Base-by-base conservation (phyloP, 1,284 basidiomycete species). In the Pseudozyma flocculosa region DNA sequence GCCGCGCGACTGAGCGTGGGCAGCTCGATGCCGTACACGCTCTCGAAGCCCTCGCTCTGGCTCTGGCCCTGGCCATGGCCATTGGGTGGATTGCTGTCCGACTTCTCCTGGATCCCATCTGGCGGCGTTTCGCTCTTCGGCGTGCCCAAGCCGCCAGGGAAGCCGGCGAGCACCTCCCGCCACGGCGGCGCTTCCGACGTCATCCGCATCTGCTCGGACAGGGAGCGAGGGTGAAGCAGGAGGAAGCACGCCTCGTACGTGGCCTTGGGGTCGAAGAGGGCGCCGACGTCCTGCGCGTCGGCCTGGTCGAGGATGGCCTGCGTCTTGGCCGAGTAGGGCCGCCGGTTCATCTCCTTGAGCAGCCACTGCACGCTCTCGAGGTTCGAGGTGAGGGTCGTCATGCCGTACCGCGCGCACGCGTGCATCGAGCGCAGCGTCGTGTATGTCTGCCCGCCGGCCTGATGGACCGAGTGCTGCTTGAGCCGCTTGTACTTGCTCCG, bases 281-380 rank as follows among this genome's bases (percentile, higher is more conserved):
- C 26, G 2, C 43, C 45, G 23, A 49, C 23, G 38, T 53, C 54
- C 9, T 51, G 3, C 9, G 14, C 22, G 11, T 30, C 40, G 9
- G 44, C 45, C 14, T 48, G 43, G 4, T 40, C 17, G 23, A 50
- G 21, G 8, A 56, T 21, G 30, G 22, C 36, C 37, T 34, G 23
- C 4, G 53, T 47, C 14, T 47, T 45, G 24, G 46, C 30, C 30
- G 55, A 51, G 24, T 54, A 53, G n/a, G 54, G 48, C 5, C 50
- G 26, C 2, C 58, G 40, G n/a, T 45, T 47, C 53, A 64, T 57
- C 46, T 65, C 51, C 38, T 60, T 59, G 32, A 70, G 45, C 40
- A 72, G 57, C 68, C 67, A 71, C 46, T 59, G 65, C 19, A 71
- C 45, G 40, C 67, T 69, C 30, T 58, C 51, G 47, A 67, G 57